Conservation (phyloP, 2,329 filamentous ascomycete genomes). For the Alternaria conjuncta region DNA sequence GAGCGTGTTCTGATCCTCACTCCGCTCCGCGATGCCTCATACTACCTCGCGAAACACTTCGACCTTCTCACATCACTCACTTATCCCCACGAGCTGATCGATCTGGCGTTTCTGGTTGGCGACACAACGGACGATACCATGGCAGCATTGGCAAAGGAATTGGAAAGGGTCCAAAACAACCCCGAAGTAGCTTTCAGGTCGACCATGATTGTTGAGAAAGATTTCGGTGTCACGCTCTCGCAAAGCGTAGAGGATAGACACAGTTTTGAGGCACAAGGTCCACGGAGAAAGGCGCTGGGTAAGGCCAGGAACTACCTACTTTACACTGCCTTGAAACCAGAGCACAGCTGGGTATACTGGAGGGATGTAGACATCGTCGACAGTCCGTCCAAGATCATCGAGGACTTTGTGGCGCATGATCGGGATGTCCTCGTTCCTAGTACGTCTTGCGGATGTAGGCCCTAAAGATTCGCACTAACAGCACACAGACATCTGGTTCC, state of each 20-base stretch:
- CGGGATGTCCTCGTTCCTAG: constrained; percentile 93
- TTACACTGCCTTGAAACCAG: constrained; percentile 80
- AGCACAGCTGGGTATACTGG: constrained; percentile 99
- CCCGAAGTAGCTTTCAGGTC: constrained; percentile 83
- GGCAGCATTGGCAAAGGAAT: constrained; percentile 81
- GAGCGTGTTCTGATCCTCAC: constrained; percentile 92
- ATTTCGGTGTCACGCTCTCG: constrained; percentile 78
- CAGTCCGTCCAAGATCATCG: constrained; percentile 83
- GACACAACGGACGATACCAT: constrained; percentile 92
- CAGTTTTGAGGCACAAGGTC: constrained; percentile 84
- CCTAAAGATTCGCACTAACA: no score
- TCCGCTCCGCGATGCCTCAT: constrained; percentile 86
- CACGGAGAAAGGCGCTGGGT: constrained; percentile 88
- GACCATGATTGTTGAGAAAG: constrained; percentile 85
- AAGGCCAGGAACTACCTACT: constrained; percentile 92
- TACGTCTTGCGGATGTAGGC: constrained; percentile 62
- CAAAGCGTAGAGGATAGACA: constrained; percentile 86
- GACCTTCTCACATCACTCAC: constrained; percentile 87
- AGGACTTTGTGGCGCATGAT: constrained; percentile 95
- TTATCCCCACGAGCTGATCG: constrained; percentile 94
- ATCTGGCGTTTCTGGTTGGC: constrained; percentile 91
- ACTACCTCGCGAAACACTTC: constrained; percentile 86
- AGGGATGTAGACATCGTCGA: constrained; percentile 96
- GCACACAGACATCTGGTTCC: constrained; percentile 95
- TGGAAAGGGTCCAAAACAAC: constrained; percentile 85